Evolutionary conservation across 2,329 filamentous ascomycete species (phyloP), one percentile per base, ranked within the genome.

Genomic region (Scytalidium lignicola): DNA sequence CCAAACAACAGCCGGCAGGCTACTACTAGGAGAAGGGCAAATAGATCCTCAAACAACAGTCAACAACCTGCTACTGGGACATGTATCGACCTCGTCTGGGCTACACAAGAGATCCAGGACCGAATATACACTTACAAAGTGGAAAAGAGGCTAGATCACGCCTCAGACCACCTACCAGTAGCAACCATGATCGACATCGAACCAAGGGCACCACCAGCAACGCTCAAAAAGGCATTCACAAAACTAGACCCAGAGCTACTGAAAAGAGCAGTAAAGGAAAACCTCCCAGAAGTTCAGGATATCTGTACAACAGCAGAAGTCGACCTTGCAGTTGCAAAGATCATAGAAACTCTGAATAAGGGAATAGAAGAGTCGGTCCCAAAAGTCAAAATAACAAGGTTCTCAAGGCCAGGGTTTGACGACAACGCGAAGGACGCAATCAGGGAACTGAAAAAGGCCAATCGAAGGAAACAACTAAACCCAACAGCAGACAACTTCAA

Each of bases 81-180:
- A 19, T 17, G 13, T 5, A 28, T 20, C 7, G 19, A 47, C 23
- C 13, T 47, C 3, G 19, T 43, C 7, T 18, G 23, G 45, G 40
- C 40, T 8, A 47, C 23, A 20, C 37, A 47, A 20, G 45, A 47
- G 45, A 19, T 37, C 8, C 20, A 37, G n/a, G 10, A 21, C 37
- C 5, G 5, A 12, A 43, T 22, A 15, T 6, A 10, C 7, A 6
- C 20, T 10, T 41, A 13, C 12, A 17, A 5, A 21, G 29, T 21
- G 17, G 32, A 37, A 13, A 5, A 37, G 10, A 17, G 4, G 6
- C 15, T 58, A 8, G 54, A 59, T 39, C 52, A 60, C 47, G 47
- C 58, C 50, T 60, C 56, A 15, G 52, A 60, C 47, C 50, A 61
- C 45, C 50, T 61, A 7, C 58, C 55, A 5, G 58, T 61, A 15